Percentiles rank a stretch among this genome's conserved stretches.
phyloP scores from a whole-genome alignment of 345 rosid genomes.

The Corchorus olitorius region DNA sequence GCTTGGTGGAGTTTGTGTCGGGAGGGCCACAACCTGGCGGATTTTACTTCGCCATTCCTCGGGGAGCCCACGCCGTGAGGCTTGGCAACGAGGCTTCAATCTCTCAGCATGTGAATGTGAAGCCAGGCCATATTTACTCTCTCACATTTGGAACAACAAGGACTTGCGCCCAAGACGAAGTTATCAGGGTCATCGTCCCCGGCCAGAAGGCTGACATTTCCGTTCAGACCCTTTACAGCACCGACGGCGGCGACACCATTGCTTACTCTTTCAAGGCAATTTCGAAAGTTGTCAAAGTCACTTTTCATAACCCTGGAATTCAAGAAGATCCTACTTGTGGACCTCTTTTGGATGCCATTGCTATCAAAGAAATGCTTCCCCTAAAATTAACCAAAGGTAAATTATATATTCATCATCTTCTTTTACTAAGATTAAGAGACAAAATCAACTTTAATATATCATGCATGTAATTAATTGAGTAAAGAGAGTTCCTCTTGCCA shows the following conservation, averaged over 20 bases:
- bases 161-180: conserved; percentile 86
- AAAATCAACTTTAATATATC: too few relatives aligned
- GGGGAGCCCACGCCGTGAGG: conserved; percentile 76
- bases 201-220: conserved; percentile 60
- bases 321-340: conserved; percentile 90
- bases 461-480: too few relatives aligned
- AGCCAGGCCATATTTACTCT: conserved; percentile 51
- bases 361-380: conserved; percentile 73
- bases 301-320: conserved; percentile 77
- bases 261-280: conserved; percentile 69
- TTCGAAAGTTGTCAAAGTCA: conserved; percentile 50
- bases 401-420: not conserved
- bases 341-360: conserved; percentile 76
- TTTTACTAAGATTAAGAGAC: not conserved
- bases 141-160: conserved; percentile 79
- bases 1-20: conserved; percentile 68
- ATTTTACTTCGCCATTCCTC: conserved; percentile 63
- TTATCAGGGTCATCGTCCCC: conserved; percentile 49
- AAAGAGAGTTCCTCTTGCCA: too few relatives aligned
- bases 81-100: conserved; percentile 81
- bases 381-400: conserved; percentile 44
- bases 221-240: conserved; percentile 69
- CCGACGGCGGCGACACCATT: conserved; percentile 81
- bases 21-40: conserved; percentile 93
- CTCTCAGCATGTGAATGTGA: conserved; percentile 55